Evolutionary conservation across 2,329 filamentous ascomycete genomes (phyloP).

Genomic region (Tolypocladium guangdongense): DNA sequence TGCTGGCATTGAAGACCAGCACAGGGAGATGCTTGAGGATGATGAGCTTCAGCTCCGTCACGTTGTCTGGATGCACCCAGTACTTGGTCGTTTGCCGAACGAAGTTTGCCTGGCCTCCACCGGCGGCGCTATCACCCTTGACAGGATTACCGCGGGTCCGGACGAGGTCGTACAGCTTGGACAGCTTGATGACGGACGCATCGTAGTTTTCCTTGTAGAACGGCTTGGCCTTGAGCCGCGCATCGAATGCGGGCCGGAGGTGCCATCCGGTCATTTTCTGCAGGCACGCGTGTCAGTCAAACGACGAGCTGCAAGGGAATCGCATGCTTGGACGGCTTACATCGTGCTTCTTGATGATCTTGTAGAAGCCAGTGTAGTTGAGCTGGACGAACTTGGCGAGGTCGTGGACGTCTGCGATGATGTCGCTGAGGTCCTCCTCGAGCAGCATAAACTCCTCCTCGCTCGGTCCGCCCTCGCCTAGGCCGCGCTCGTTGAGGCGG

Average conservation of each 20-base stretch:
- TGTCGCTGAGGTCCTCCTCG: slow-evolving; percentile 91
- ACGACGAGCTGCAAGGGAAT: slow-evolving; percentile 30
- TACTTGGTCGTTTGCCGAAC: slow-evolving; percentile 97
- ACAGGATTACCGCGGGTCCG: slow-evolving; percentile 86
- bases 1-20: slow-evolving; percentile 92
- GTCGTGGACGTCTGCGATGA: slow-evolving; percentile 97
- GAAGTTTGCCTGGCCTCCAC: slow-evolving; percentile 88
- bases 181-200: slow-evolving; percentile 86
- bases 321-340: slow-evolving; percentile 35
- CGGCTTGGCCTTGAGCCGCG: slow-evolving; percentile 85
- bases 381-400: slow-evolving; percentile 96
- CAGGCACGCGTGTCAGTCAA: slow-evolving; percentile 9
- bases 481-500: slow-evolving; percentile 54
- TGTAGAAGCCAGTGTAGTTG: slow-evolving; percentile 98
- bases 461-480: slow-evolving; percentile 48
- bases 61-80: slow-evolving; percentile 98
- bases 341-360: slow-evolving; percentile 99
- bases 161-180: slow-evolving; percentile 88
- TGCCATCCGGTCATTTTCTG: slow-evolving; percentile 93
- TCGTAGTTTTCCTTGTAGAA: slow-evolving; percentile 99
- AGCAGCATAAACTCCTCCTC: slow-evolving; percentile 92
- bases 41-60: slow-evolving; percentile 95
- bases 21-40: slow-evolving; percentile 96
- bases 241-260: slow-evolving; percentile 90
- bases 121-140: slow-evolving; percentile 84